phyloP scores from a whole-genome alignment of 805 yeast species.

The Monosporozyma solicola region DNA sequence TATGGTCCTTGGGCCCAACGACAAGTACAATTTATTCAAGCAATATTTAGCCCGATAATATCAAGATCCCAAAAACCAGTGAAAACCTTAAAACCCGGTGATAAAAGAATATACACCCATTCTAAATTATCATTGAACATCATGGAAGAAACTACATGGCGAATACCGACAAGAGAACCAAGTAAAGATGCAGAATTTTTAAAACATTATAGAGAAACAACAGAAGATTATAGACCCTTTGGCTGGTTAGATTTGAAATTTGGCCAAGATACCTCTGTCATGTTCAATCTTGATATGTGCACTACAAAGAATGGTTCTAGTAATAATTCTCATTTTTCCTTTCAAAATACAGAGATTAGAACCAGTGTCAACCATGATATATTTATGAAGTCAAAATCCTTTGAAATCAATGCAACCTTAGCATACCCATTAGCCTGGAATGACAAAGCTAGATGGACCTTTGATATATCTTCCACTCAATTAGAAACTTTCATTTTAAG shows the following conservation, averaged over 20 bases:
- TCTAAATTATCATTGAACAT: constrained; percentile 49
- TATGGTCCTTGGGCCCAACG: constrained; percentile 97
- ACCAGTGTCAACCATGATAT: constrained; percentile 87
- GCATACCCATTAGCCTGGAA: constrained; percentile 81
- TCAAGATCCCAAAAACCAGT: constrained; percentile 47
- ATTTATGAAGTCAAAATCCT: constrained; percentile 52
- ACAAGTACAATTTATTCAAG: constrained; percentile 59
- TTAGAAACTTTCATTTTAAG: constrained; percentile 59
- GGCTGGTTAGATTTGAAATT: constrained; percentile 86
- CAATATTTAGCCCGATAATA: constrained; percentile 57
- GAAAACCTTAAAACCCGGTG: constrained; percentile 39
- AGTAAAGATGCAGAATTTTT: constrained; percentile 57
- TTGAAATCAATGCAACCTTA: constrained; percentile 45
- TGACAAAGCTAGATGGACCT: constrained; percentile 60
- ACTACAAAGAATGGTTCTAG: constrained; percentile 50
- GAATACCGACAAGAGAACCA: constrained; percentile 77
- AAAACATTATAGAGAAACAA: constrained; percentile 26
- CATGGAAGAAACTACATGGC: constrained; percentile 54
- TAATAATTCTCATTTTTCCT: constrained; percentile 37
- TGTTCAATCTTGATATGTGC: constrained; percentile 40
- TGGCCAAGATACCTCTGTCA: constrained; percentile 42
- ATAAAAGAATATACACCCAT: constrained; percentile 45
- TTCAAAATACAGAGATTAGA: constrained; percentile 54
- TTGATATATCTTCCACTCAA: constrained; percentile 43
- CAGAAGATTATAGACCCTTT: constrained; percentile 52